Conservation (phyloP, 352 stramenopile genomes). For the Pythium aphanidermatum region DNA sequence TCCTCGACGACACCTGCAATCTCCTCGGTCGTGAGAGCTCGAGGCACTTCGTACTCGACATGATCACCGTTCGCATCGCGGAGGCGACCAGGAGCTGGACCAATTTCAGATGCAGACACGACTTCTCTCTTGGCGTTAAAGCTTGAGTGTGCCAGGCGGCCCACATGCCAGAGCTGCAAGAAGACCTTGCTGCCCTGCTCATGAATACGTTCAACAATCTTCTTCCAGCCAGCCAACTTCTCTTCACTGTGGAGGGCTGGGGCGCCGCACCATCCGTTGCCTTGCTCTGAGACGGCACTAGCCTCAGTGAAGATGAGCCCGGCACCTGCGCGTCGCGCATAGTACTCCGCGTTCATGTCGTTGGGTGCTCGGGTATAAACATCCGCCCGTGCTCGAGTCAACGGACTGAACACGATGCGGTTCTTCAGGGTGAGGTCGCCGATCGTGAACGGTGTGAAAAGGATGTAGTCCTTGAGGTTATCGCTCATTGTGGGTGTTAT, state of each 20-base stretch:
- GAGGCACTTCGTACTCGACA: slow-evolving; percentile 25
- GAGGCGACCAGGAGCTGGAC: slow-evolving; percentile 19
- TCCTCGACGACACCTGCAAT: slow-evolving; percentile 48
- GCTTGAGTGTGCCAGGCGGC: slow-evolving; percentile 33
- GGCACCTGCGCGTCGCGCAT: slow-evolving; percentile 17
- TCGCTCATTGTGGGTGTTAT: too few species aligned
- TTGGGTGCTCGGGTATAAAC: background rate
- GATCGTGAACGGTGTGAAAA: slow-evolving; percentile 21
- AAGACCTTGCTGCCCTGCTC: slow-evolving; percentile 36
- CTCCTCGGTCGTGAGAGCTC: slow-evolving; percentile 48
- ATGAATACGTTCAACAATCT: slow-evolving; percentile 41
- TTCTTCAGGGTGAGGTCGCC: slow-evolving; percentile 20
- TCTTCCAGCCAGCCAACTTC: slow-evolving; percentile 23
- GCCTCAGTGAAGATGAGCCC: slow-evolving; percentile 32
- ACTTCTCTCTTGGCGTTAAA: slow-evolving; percentile 1
- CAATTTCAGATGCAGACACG: slow-evolving; percentile 21
- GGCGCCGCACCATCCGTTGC: slow-evolving; percentile 10
- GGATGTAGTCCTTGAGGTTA: slow-evolving; percentile 19
- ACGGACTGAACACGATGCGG: slow-evolving; percentile 29
- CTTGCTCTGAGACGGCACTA: slow-evolving; percentile 1
- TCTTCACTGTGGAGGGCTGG: slow-evolving; percentile 26
- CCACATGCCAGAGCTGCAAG: slow-evolving; percentile 56
- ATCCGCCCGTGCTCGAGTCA: slow-evolving; percentile 19
- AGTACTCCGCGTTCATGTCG: slow-evolving; percentile 31
- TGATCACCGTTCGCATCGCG: slow-evolving; percentile 14